Evolutionary conservation across 2,329 filamentous ascomycete genomes (phyloP).

Genomic region (Colletotrichum shisoi): DNA sequence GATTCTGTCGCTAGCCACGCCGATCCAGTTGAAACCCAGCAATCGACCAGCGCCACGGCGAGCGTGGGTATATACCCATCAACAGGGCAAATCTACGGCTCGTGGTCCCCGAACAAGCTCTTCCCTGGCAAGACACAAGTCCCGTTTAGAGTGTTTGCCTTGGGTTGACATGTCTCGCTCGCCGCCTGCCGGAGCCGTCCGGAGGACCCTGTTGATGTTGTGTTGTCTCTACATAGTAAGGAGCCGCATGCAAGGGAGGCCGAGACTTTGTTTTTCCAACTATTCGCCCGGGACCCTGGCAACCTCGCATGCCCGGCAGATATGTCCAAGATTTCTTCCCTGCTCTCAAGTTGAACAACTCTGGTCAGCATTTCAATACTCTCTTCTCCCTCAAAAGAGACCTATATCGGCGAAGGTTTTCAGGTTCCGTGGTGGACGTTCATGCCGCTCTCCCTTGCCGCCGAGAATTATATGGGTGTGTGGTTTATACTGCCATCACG

Average conservation of each 20-base stretch:
- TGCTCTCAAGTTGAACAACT: neutral
- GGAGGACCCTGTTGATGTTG: neutral
- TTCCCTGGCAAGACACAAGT: slow-evolving; percentile 4
- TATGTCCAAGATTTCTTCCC: neutral
- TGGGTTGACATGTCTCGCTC: neutral
- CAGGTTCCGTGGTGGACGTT: neutral
- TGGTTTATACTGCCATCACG: neutral
- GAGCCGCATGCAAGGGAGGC: slow-evolving; percentile 7
- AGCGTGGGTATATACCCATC: neutral
- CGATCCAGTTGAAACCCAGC: neutral
- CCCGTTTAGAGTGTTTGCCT: neutral
- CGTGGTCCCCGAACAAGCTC: neutral
- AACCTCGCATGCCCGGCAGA: neutral
- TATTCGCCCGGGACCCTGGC: neutral
- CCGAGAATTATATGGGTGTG: too few relatives aligned
- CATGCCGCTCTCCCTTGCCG: neutral
- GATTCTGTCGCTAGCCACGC: too few relatives aligned
- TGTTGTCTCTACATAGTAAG: too few relatives aligned
- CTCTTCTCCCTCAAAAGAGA: neutral
- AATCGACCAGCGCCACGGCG: neutral
- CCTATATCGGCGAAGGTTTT: too few relatives aligned
- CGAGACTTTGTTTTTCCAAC: neutral
- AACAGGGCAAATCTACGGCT: too few relatives aligned
- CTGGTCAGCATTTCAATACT: too few relatives aligned
- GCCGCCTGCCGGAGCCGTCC: neutral